phyloP scores from a whole-genome alignment of 768 basidiomycete species.

The Pleurotus cornucopiae region DNA sequence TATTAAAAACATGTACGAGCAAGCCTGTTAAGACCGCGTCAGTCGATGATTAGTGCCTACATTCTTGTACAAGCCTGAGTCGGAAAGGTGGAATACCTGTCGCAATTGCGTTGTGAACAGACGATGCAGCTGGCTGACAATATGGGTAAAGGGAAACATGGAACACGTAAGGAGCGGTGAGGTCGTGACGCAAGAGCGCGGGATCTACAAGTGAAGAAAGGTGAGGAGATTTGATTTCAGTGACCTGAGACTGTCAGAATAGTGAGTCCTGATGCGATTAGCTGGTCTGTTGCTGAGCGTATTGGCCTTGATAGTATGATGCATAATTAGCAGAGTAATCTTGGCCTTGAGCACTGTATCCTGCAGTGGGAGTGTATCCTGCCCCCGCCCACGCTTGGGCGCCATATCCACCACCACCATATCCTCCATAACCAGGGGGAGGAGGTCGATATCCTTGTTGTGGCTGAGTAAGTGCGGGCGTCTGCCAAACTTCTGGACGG shows the following conservation, averaged over 20 bases:
- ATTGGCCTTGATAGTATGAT: conserved; percentile 86
- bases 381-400: conserved; percentile 35
- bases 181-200: conserved; percentile 10
- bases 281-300: conserved; percentile 68
- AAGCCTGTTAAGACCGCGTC: conserved; percentile 11
- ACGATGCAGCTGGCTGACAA: conserved; percentile 5
- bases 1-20: conserved; percentile 5
- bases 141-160: neutral
- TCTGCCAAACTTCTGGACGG: conserved; percentile 84
- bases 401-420: conserved; percentile 45
- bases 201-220: conserved; percentile 23
- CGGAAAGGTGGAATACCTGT: conserved; percentile 16
- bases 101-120: conserved; percentile 2
- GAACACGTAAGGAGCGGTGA: neutral
- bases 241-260: conserved; percentile 42
- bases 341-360: conserved; percentile 47
- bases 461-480: conserved; percentile 43
- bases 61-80: conserved; percentile 15
- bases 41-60: conserved; percentile 20
- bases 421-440: conserved; percentile 51
- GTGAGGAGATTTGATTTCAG: conserved; percentile 27
- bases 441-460: conserved; percentile 70
- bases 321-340: conserved; percentile 79
- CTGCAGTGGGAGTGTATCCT: conserved; percentile 41
- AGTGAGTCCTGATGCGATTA: conserved; percentile 16